Conservation (phyloP, 2,329 filamentous ascomycete species). For the Shiraia sp. region DNA sequence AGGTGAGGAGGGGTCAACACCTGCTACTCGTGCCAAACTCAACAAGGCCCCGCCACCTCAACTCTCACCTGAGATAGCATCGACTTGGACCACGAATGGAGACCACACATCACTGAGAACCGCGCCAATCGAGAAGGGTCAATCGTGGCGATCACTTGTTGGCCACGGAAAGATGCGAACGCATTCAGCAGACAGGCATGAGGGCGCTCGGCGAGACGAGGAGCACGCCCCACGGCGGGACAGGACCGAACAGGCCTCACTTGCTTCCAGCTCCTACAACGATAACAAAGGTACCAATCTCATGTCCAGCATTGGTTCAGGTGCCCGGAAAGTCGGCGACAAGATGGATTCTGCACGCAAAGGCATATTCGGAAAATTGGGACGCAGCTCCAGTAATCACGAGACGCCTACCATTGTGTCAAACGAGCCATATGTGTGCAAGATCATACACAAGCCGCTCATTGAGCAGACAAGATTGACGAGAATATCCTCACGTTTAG, state of each 20-base stretch:
- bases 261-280: slow-evolving; percentile 56
- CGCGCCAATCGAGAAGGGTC: slow-evolving; percentile 68
- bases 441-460: slow-evolving; percentile 82
- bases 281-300: slow-evolving; percentile 66
- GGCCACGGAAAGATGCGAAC: slow-evolving; percentile 63
- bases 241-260: slow-evolving; percentile 37
- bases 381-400: slow-evolving; percentile 70
- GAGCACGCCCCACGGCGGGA: slow-evolving; percentile 32
- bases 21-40: slow-evolving; percentile 26
- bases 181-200: slow-evolving; percentile 71
- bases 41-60: slow-evolving; percentile 39
- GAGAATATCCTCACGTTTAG: slow-evolving; percentile 85
- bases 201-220: slow-evolving; percentile 36
- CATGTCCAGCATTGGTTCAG: slow-evolving; percentile 73
- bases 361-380: slow-evolving; percentile 78
- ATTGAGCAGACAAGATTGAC: slow-evolving; percentile 89
- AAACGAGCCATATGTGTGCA: slow-evolving; percentile 81
- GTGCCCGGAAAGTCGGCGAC: slow-evolving; percentile 74
- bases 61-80: slow-evolving; percentile 31
- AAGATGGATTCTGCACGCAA: slow-evolving; percentile 73
- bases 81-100: slow-evolving; percentile 39
- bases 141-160: slow-evolving; percentile 70
- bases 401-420: slow-evolving; percentile 66
- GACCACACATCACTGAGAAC: slow-evolving; percentile 59
- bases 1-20: slow-evolving; percentile 42